Conservation (phyloP, 805 yeast genomes). For the Cyberlindnera lachancei region DNA sequence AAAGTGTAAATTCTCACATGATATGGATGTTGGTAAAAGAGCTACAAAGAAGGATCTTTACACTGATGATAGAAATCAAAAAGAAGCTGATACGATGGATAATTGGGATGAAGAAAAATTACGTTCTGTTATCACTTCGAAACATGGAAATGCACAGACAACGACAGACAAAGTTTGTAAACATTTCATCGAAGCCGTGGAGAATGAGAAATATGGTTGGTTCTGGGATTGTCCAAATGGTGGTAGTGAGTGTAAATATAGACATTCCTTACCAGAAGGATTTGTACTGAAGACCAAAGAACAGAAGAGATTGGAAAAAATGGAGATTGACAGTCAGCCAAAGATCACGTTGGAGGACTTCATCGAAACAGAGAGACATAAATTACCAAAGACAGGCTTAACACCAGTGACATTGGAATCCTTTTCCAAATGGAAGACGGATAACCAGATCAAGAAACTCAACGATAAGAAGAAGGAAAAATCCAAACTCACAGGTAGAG, state of each 20-base stretch:
- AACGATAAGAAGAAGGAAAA: constrained; percentile 29
- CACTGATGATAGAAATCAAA: constrained; percentile 69
- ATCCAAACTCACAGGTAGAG: constrained; percentile 54
- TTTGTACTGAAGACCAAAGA: constrained; percentile 95
- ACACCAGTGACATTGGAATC: constrained; percentile 85
- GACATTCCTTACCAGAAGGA: constrained; percentile 94
- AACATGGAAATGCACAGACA: constrained; percentile 90
- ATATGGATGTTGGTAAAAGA: constrained; percentile 76
- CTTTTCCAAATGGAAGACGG: constrained; percentile 76
- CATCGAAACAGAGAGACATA: constrained; percentile 85
- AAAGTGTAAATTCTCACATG: constrained; percentile 90
- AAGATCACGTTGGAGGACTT: constrained; percentile 93
- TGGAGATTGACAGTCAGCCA: constrained; percentile 78
- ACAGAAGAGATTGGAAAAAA: constrained; percentile 81
- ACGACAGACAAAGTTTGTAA: constrained; percentile 95
- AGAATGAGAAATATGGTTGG: constrained; percentile 97
- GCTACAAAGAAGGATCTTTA: constrained; percentile 87
- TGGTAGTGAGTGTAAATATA: constrained; percentile 87
- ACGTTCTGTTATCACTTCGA: constrained; percentile 75
- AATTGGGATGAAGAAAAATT: constrained; percentile 96
- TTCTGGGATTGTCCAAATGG: constrained; percentile 97
- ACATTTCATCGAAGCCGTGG: constrained; percentile 92
- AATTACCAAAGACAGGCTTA: constrained; percentile 59
- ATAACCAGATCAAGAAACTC: constrained; percentile 52
- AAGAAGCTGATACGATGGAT: constrained; percentile 86